These are phyloP conservation scores for Nannizzia gypsea DNA, from an alignment of 2,329 filamentous ascomycete species.

Conservation along the genomic window DNA sequence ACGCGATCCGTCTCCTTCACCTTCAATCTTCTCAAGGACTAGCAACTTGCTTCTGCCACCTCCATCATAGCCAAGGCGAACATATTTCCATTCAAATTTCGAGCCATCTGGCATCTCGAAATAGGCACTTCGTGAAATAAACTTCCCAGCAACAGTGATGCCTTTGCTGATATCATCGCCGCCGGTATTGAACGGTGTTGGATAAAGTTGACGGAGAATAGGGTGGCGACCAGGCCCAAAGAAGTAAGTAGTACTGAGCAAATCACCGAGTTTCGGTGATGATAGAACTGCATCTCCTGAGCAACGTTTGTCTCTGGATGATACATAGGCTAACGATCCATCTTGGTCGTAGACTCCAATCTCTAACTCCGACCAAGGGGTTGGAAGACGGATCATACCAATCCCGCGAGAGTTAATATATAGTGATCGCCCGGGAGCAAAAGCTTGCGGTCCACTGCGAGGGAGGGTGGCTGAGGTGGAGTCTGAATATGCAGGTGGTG, in stretches of 20 bases:
- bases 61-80: conserved; percentile 29
- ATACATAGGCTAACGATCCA: conserved; percentile 39
- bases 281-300: conserved; percentile 42
- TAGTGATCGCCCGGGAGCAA: conserved; percentile 13
- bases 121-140: conserved; percentile 37
- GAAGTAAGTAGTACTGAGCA: conserved; percentile 46
- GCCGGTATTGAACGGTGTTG: neutral
- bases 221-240: conserved; percentile 46
- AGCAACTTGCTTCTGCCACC: conserved; percentile 19
- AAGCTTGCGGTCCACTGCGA: neutral
- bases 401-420: conserved; percentile 23
- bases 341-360: conserved; percentile 26
- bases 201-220: conserved; percentile 26
- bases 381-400: conserved; percentile 20
- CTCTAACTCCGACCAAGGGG: conserved; percentile 30
- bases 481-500: conserved; percentile 2
- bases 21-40: conserved; percentile 16
- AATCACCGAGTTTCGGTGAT: conserved; percentile 24
- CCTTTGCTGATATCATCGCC: neutral
- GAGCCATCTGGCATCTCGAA: conserved; percentile 40
- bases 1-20: neutral
- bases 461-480: neutral
- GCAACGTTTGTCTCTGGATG: conserved; percentile 36
- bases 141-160: conserved; percentile 24
- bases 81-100: conserved; percentile 47